Percentiles rank a stretch among this genome's conserved stretches.
Conservation (phyloP, 148 eudicot genomes). For the Limonium bicolor region DNA sequence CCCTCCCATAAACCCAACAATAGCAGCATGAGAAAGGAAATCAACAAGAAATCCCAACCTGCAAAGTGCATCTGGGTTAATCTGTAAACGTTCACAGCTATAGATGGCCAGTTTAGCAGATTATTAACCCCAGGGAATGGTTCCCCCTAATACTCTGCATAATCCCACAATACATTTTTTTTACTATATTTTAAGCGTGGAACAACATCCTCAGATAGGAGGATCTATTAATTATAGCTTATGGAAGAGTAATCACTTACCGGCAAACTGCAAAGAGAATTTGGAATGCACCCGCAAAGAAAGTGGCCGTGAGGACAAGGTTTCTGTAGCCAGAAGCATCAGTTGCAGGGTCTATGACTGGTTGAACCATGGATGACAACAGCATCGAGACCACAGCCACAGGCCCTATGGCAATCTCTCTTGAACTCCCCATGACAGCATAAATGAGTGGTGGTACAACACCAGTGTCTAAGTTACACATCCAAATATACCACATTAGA, state of each 20-base stretch:
- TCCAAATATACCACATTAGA: neutral
- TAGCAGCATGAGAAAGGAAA: slow-evolving; percentile 64
- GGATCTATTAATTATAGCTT: too few species aligned
- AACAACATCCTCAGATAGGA: too few species aligned
- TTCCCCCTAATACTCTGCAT: too few species aligned
- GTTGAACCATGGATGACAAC: slow-evolving; percentile 35
- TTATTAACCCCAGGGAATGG: too few species aligned
- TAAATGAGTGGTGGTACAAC: slow-evolving; percentile 65
- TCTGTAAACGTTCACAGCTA: too few species aligned
- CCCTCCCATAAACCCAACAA: slow-evolving; percentile 79
- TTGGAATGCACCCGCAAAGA: slow-evolving; percentile 62
- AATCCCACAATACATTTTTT: too few species aligned
- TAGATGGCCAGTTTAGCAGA: too few species aligned
- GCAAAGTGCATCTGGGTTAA: slow-evolving; percentile 17
- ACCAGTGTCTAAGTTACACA: slow-evolving; percentile 36
- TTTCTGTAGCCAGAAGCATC: slow-evolving; percentile 31
- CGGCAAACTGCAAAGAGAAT: slow-evolving; percentile 51
- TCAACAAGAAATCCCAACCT: slow-evolving; percentile 57
- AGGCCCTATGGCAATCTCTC: slow-evolving; percentile 85
- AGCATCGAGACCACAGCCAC: slow-evolving; percentile 70
- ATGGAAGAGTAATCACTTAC: slow-evolving; percentile 6
- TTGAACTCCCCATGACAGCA: slow-evolving; percentile 70
- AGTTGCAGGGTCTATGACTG: slow-evolving; percentile 34
- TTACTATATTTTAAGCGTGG: too few species aligned
- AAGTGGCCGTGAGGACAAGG: slow-evolving; percentile 58